These are phyloP conservation scores for Clausena lansium DNA, from an alignment of 345 rosid species.

Conservation along the genomic window DNA sequence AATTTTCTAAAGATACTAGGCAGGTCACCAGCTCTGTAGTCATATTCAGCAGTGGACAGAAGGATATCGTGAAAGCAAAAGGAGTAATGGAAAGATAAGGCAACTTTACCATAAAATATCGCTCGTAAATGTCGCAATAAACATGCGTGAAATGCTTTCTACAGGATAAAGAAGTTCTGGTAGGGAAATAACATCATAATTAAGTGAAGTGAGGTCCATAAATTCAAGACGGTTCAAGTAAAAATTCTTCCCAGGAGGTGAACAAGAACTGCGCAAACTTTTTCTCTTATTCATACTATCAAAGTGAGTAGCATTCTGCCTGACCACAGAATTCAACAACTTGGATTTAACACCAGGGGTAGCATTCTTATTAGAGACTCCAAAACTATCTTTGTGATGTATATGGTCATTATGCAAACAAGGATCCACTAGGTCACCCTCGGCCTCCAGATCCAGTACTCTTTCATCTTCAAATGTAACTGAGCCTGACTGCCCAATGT, in stretches of 20 bases:
- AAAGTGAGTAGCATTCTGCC: conserved; percentile 17
- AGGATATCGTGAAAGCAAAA: neutral
- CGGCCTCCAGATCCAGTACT: conserved; percentile 14
- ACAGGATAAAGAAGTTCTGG: conserved; percentile 77
- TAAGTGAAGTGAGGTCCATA: conserved; percentile 36
- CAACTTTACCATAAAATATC: conserved; percentile 67
- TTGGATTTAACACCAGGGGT: conserved; percentile 6
- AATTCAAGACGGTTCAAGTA: conserved; percentile 70
- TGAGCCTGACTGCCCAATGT: conserved; percentile 18
- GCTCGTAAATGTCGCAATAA: conserved; percentile 85
- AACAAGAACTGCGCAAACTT: conserved; percentile 15
- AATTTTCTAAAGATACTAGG: neutral
- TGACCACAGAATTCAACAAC: conserved; percentile 9
- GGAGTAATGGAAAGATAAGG: neutral
- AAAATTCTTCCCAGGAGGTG: conserved; percentile 65
- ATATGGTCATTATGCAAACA: conserved; percentile 23
- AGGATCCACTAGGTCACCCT: conserved; percentile 7
- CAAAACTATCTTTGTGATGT: conserved; percentile 18
- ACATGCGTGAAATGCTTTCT: conserved; percentile 56
- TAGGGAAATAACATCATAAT: conserved; percentile 52
- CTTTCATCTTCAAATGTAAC: conserved; percentile 14
- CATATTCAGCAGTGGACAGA: neutral
- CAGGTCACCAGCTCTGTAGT: neutral
- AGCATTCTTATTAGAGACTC: conserved; percentile 17
- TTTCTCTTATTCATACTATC: conserved; percentile 20